Evolutionary conservation across 2,329 filamentous ascomycete genomes (phyloP), one percentile per base, ranked within the genome.

Genomic region (Fusarium poae): DNA sequence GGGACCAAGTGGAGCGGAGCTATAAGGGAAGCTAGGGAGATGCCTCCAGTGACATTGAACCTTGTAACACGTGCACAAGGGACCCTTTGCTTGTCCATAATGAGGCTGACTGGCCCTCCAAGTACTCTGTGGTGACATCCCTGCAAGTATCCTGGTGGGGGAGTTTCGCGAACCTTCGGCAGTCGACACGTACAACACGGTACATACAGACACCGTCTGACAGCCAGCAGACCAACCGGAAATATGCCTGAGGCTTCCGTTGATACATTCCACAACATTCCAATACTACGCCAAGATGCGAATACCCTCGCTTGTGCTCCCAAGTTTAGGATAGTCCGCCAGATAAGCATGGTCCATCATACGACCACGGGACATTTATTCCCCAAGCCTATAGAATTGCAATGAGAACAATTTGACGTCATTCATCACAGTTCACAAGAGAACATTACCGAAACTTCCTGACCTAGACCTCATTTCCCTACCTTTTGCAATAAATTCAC

Each of bases 361-460:
- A 10, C 51, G 39, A 62, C 20, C 16, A 42, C 12, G n/a, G 30
- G 12, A n/a, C 18, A 25, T 42, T 27, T 18, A 13, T 30, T 21
- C 30, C 11, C 27, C n/a, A 20, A 27, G 21, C 11, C 43, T 13
- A 16, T 30, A 13, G 12, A 25, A 20, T 15, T 7, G 20, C 7
- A n/a, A 57, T 57, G 55, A 65, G 35, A 37, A 21, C 18, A 37
- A 11, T 21, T 69, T 69, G 67, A 69, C 67, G 67, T 69, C 67
- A 69, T 43, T 13, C 21, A n/a, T n/a, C 23, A 42, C 21, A 25
- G 53, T 59, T 39, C 13, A 35, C n/a, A 30, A 23, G 32, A 65
- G 62, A 65, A 65, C 15, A 5, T 5, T 5, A 12, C 60, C 60
- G 62, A 65, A 65, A 44, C 35, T 40, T 65, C 6, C 21, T 60